phyloP scores from a whole-genome alignment of 2,329 filamentous ascomycete species.

The Akanthomyces uredinophilus region DNA sequence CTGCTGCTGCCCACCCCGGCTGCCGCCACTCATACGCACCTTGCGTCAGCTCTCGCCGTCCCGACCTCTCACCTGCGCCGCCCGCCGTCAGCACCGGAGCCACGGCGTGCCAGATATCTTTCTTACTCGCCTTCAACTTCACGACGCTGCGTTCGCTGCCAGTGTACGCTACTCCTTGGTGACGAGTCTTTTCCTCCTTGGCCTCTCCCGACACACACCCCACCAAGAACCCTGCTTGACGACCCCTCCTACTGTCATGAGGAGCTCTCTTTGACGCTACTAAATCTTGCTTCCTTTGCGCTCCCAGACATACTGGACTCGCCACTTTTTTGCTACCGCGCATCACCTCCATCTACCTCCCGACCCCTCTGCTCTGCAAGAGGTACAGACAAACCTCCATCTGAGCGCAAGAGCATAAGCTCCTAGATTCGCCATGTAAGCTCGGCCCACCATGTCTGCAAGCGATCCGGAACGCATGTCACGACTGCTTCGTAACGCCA shows the following conservation, averaged over 20 bases:
- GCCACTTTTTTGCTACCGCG: not conserved
- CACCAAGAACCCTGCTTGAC: slow-evolving; percentile 7
- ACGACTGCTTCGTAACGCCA: not conserved
- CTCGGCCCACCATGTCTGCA: slow-evolving; percentile 6
- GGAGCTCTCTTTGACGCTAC: not conserved
- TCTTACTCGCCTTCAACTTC: not conserved
- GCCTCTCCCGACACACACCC: not conserved
- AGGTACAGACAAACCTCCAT: not conserved
- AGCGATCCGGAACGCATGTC: not conserved
- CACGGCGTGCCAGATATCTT: not conserved
- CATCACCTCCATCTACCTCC: not conserved
- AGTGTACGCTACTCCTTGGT: not conserved
- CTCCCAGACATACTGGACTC: not conserved
- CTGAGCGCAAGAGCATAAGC: slow-evolving; percentile 7
- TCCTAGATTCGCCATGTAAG: slow-evolving; percentile 32
- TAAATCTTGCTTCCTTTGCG: not conserved
- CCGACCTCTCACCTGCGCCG: not conserved
- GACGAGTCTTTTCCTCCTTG: not conserved
- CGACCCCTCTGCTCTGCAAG: not conserved
- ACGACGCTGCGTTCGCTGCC: not conserved
- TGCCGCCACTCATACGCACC: slow-evolving; percentile 10
- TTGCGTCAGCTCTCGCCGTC: slow-evolving; percentile 9
- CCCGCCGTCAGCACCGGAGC: slow-evolving; percentile 4
- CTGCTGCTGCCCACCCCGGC: not conserved
- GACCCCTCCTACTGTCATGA: slow-evolving; percentile 13